These are phyloP conservation scores for Neurospora crassa DNA, from an alignment of 2,329 filamentous ascomycete genomes.

Conservation along the genomic window DNA sequence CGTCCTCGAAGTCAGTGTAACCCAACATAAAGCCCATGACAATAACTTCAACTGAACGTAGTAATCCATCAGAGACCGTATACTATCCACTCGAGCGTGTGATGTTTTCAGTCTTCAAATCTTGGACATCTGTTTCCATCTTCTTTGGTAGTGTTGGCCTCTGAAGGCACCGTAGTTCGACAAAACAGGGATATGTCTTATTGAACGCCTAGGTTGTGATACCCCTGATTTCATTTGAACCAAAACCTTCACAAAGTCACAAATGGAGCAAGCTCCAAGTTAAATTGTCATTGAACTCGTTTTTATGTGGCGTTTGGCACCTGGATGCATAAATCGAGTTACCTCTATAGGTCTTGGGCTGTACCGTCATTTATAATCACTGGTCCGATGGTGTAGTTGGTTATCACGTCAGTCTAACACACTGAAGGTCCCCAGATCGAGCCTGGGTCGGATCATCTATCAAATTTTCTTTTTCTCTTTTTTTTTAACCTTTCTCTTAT, in stretches of 20 bases:
- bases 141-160: neutral
- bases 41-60: too few relatives aligned
- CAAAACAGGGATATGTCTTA: neutral
- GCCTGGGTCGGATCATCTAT: conserved; percentile 17
- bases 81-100: neutral
- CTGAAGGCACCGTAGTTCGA: neutral
- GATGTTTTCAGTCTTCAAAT: neutral
- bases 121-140: neutral
- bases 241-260: neutral
- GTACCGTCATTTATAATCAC: neutral
- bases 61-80: too few relatives aligned
- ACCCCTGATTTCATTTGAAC: neutral
- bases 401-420: conserved; percentile 30
- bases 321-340: neutral
- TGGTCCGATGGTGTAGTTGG: conserved; percentile 29
- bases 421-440: conserved; percentile 20
- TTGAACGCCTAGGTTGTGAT: neutral
- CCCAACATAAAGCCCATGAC: neutral
- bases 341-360: too few relatives aligned
- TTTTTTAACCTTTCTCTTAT: neutral
- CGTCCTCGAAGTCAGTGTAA: neutral
- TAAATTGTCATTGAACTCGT: neutral
- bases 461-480: neutral
- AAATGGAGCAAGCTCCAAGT: neutral
- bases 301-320: neutral